Evolutionary conservation across 2,329 filamentous ascomycete genomes (phyloP), one percentile per base, ranked within the genome.

Genomic region (Ceratocystis albifundus): DNA sequence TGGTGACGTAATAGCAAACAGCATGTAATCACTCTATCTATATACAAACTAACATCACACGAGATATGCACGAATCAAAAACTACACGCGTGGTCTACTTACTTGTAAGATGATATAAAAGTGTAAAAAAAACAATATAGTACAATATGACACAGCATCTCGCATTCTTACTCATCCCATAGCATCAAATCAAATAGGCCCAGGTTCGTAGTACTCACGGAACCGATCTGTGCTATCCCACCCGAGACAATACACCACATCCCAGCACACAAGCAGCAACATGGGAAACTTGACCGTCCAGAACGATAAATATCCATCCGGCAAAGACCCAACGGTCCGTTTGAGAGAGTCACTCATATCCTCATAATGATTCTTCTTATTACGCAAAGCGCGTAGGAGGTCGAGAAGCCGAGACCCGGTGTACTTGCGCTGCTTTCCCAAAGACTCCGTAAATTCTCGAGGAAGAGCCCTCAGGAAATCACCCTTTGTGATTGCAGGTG

Each of bases 301-400:
- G 72, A 95, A 96, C 10, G 80, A 80, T 57, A 96, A 77, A 73
- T 96, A 96, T 0, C 89, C 90, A 15, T 90, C 86, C 0, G 90
- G 88, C 68, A 93, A 73, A 7, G 85, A 77, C 0, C 90, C 91
- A 0, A 96, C 89, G 36, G 75, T 74, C 68, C 78, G 78, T 71
- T 82, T 93, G 69, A 96, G 82, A 62, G 84, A 78, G 15, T 92
- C 88, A 5, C 89, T 83, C 89, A 99, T 93, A 74, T 99, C 94
- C 72, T 96, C 92, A 74, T 96, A 99, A 74, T 99, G 94, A 70
- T 97, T 96, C 72, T 89, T 89, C 82, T 99, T 99, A 77, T 99
- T 99, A 28, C 94, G 82, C 66, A 99, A 78, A 1, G 93, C 94
- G 1, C 94, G 84, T 22, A 99, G 78, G 25, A 99, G 80, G 75